These are phyloP conservation scores for Stagonosporopsis chrysanthemi DNA, from an alignment of 2,329 filamentous ascomycete species.

Conservation along the genomic window DNA sequence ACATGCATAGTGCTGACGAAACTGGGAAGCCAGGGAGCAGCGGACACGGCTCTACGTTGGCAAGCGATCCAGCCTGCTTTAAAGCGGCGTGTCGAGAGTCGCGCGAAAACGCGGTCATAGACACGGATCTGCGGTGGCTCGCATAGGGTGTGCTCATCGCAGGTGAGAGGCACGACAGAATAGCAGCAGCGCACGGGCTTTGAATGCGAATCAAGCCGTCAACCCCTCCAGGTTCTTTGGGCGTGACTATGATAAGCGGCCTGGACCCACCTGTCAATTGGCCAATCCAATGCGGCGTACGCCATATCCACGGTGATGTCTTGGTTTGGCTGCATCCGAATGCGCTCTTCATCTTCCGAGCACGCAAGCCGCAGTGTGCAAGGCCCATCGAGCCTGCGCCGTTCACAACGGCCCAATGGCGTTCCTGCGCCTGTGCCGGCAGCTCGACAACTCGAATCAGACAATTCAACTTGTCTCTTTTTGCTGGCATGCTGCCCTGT, in stretches of 20 bases:
- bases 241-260: constrained; percentile 19
- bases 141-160: constrained; percentile 9
- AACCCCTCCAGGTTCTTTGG: constrained; percentile 14
- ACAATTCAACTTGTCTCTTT: constrained; percentile 29
- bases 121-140: constrained; percentile 10
- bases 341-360: constrained; percentile 25
- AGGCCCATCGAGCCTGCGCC: constrained; percentile 19
- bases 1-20: neutral
- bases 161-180: constrained; percentile 1
- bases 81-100: constrained; percentile 3
- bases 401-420: constrained; percentile 30
- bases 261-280: constrained; percentile 14
- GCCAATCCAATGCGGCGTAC: constrained; percentile 12
- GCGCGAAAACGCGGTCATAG: neutral
- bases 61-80: neutral
- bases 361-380: constrained; percentile 34
- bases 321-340: constrained; percentile 22
- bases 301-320: constrained; percentile 15
- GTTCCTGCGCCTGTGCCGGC: constrained; percentile 28
- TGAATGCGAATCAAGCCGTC: constrained; percentile 10
- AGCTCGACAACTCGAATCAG: constrained; percentile 36
- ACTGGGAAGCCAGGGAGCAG: neutral
- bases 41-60: neutral
- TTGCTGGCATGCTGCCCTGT: constrained; percentile 28
- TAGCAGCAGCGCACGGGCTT: constrained; percentile 12